These are phyloP conservation scores for Gautieria morchelliformis DNA, from an alignment of 768 basidiomycete genomes.

Conservation along the genomic window DNA sequence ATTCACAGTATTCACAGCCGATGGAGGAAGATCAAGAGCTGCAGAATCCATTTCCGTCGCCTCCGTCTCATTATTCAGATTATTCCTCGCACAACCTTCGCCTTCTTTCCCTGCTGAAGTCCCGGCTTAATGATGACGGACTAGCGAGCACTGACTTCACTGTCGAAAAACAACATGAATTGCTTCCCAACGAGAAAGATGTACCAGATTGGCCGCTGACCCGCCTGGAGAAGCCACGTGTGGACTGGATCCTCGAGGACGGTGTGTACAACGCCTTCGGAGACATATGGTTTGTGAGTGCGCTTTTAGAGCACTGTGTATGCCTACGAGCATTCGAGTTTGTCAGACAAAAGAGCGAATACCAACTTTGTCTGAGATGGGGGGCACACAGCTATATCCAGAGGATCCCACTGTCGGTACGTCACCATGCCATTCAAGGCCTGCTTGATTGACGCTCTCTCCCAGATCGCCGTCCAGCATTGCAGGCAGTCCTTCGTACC, in stretches of 20 bases:
- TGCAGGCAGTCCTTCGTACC: conserved; percentile 63
- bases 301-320: not conserved
- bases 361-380: conserved; percentile 71
- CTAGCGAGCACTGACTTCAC: conserved; percentile 12
- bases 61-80: conserved; percentile 73
- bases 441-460: not conserved
- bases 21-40: conserved; percentile 71
- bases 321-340: conserved; percentile 4
- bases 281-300: conserved; percentile 81
- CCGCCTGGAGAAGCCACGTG: conserved; percentile 76
- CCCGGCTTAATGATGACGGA: conserved; percentile 22
- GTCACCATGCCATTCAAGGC: conserved; percentile 11
- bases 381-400: conserved; percentile 75
- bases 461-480: conserved; percentile 67
- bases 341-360: conserved; percentile 75
- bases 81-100: conserved; percentile 69
- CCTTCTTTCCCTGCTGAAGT: conserved; percentile 49
- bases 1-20: not conserved
- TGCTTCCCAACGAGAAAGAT: conserved; percentile 61
- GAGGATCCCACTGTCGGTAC: conserved; percentile 58
- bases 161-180: conserved; percentile 43
- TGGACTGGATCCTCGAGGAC: conserved; percentile 86
- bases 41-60: conserved; percentile 83
- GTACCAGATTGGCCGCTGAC: conserved; percentile 69
- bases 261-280: conserved; percentile 76